Evolutionary conservation across 345 rosid genomes (phyloP).

Genomic region (Salix viminalis): DNA sequence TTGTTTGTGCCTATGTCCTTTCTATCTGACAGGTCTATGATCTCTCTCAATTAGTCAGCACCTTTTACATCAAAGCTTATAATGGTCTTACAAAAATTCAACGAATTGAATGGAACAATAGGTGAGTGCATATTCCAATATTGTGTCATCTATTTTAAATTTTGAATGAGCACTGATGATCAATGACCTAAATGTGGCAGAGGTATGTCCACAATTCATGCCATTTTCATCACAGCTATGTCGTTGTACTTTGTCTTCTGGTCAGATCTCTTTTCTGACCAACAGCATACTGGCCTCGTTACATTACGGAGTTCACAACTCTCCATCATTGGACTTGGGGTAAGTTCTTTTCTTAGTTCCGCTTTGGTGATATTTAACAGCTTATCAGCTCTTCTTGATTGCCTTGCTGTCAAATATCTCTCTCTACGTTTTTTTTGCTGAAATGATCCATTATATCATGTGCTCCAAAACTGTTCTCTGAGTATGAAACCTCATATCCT

Average conservation of each 20-base stretch:
- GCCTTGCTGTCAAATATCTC: not conserved
- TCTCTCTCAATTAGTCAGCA: conserved; percentile 23
- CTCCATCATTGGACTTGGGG: conserved; percentile 26
- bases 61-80: conserved; percentile 25
- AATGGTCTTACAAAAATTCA: conserved; percentile 26
- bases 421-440: not conserved
- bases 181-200: conserved; percentile 13
- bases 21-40: conserved; percentile 19
- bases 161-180: not conserved
- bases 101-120: conserved; percentile 30
- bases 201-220: conserved; percentile 25
- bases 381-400: not conserved
- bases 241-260: conserved; percentile 29
- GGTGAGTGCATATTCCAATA: conserved; percentile 15
- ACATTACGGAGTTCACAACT: conserved; percentile 22
- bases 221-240: conserved; percentile 19
- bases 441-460: not conserved
- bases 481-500: not conserved
- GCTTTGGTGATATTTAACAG: not conserved
- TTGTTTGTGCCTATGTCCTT: not conserved
- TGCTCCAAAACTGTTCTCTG: not conserved
- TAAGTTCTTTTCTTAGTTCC: conserved; percentile 1
- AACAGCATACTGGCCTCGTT: conserved; percentile 11
- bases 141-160: not conserved
- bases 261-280: conserved; percentile 29